Evolutionary conservation across 192 early-diverging fungal species (phyloP).

Genomic region (Dissophora ornata): DNA sequence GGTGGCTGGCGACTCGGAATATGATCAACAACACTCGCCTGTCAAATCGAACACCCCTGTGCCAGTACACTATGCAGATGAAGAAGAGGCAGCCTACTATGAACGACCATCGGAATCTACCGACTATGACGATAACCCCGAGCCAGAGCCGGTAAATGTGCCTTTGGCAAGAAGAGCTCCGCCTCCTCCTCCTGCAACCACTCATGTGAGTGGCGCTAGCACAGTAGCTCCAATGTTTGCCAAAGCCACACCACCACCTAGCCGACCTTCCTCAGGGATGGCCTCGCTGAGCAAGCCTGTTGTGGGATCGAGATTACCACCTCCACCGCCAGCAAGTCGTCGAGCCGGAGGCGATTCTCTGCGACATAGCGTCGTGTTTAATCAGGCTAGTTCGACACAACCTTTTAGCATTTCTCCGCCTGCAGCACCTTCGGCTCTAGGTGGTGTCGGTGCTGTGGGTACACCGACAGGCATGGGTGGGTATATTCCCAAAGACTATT

Average conservation of each 20-base stretch:
- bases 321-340: conserved; percentile 18
- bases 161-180: no score
- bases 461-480: conserved; percentile 44
- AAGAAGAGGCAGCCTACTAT: conserved; percentile 49
- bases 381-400: conserved; percentile 16
- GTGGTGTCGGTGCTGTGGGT: conserved; percentile 39
- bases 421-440: conserved; percentile 39
- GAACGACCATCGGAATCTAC: conserved; percentile 42
- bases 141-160: no score
- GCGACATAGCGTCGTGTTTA: not conserved
- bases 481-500: conserved; percentile 56
- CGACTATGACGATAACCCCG: conserved; percentile 21
- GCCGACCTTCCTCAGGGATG: conserved; percentile 14
- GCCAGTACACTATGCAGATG: conserved; percentile 37
- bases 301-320: conserved; percentile 18
- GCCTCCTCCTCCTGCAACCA: no score
- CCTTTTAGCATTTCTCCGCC: conserved; percentile 22
- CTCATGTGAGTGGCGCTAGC: no score
- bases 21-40: conserved; percentile 18
- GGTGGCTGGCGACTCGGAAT: no score
- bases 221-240: no score
- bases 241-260: conserved; percentile 22
- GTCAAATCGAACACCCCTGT: conserved; percentile 35
- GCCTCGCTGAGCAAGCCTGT: not conserved
- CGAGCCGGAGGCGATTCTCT: not conserved